phyloP scores from a whole-genome alignment of 768 basidiomycete genomes.

The Panaeolus papilionaceus region DNA sequence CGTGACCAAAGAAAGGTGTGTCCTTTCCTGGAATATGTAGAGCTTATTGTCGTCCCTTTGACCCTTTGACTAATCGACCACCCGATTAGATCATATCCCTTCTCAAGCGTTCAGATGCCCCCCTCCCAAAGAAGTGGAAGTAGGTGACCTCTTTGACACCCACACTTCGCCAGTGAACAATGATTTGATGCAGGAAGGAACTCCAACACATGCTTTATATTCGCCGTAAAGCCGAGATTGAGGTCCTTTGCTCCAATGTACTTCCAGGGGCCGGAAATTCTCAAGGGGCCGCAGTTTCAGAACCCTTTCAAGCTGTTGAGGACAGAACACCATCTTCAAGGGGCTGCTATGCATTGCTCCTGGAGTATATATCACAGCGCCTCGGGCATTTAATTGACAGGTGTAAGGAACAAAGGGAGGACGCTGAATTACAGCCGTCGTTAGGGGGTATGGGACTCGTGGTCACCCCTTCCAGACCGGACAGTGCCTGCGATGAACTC shows the following conservation, averaged over 20 bases:
- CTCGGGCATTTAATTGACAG: not conserved
- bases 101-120: conserved; percentile 48
- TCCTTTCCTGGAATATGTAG: not conserved
- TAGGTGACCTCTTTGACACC: conserved; percentile 28
- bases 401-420: not conserved
- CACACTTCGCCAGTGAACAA: not conserved
- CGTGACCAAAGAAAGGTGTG: conserved; percentile 79
- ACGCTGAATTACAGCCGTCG: not conserved
- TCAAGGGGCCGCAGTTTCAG: not conserved
- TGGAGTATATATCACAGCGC: not conserved
- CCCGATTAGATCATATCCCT: conserved; percentile 63
- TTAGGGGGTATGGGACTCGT: not conserved
- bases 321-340: not conserved
- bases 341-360: not conserved
- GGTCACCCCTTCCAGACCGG: not conserved
- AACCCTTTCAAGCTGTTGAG: not conserved
- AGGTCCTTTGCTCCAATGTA: conserved; percentile 52
- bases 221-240: conserved; percentile 94
- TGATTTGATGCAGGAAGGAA: conserved; percentile 63
- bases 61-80: conserved; percentile 15
- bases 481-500: not conserved
- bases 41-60: not conserved
- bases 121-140: conserved; percentile 74
- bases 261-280: not conserved
- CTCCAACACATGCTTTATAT: conserved; percentile 79